Conservation (phyloP, 2,329 filamentous ascomycete species). For the Mariannaea elegans region DNA sequence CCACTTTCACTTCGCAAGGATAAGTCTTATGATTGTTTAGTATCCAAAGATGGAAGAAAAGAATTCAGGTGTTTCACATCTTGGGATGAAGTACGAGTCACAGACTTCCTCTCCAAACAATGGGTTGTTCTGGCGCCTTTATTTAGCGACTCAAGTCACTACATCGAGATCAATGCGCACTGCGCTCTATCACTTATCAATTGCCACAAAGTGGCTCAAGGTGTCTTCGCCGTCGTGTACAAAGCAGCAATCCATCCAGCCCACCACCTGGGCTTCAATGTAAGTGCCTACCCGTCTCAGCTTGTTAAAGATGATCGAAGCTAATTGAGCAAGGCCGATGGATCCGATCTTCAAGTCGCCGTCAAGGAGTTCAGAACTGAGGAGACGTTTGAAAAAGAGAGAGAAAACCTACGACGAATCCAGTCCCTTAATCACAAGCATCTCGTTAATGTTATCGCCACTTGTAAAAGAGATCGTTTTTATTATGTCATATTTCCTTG, state of each 20-base stretch:
- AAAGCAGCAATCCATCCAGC: conserved; percentile 12
- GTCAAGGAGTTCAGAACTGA: conserved; percentile 17
- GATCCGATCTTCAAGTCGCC: background rate
- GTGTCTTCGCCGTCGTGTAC: conserved; percentile 3
- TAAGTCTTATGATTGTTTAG: background rate
- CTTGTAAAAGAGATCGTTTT: conserved; percentile 8
- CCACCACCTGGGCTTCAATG: conserved; percentile 10
- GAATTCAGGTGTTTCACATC: conserved; percentile 10
- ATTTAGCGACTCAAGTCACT: background rate
- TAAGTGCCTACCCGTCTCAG: background rate
- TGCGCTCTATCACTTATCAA: conserved; percentile 13
- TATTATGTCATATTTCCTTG: conserved; percentile 30
- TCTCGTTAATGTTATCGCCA: conserved; percentile 19
- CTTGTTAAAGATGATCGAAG: background rate
- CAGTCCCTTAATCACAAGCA: conserved; percentile 17
- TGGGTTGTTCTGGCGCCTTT: conserved; percentile 29
- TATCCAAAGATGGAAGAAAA: conserved; percentile 6
- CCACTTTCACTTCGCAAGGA: conserved; percentile 9
- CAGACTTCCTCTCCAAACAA: conserved; percentile 18
- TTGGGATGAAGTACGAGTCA: background rate
- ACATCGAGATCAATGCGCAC: background rate
- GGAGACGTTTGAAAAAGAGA: conserved; percentile 15
- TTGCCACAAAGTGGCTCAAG: background rate
- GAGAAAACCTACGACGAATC: conserved; percentile 4
- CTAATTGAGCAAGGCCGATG: background rate